Evolutionary conservation across 2,329 filamentous ascomycete genomes (phyloP).

Genomic region (Colletotrichum simmondsii): DNA sequence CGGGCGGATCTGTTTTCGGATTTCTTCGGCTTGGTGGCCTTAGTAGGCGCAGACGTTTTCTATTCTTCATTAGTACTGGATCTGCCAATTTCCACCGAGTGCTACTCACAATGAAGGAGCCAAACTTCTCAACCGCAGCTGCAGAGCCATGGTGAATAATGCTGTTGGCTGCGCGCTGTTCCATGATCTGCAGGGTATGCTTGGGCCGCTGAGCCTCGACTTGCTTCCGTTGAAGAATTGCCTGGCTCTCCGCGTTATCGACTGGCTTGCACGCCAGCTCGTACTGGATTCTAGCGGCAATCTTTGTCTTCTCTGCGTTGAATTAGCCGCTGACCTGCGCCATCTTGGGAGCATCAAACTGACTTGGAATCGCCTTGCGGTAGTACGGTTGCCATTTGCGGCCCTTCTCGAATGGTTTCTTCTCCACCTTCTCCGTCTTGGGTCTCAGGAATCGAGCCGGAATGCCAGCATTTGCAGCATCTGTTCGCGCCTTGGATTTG

Average conservation of each 20-base stretch:
- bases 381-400: constrained; percentile 68
- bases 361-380: constrained; percentile 80
- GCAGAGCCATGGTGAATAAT: constrained; percentile 71
- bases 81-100: background rate
- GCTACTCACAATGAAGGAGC: constrained; percentile 67
- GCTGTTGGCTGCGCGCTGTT: constrained; percentile 59
- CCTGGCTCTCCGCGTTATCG: constrained; percentile 52
- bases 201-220: constrained; percentile 61
- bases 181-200: constrained; percentile 61
- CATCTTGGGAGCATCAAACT: constrained; percentile 40
- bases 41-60: constrained; percentile 60
- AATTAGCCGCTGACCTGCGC: background rate
- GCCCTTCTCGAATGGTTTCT: constrained; percentile 56
- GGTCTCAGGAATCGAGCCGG: constrained; percentile 65
- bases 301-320: constrained; percentile 78
- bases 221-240: constrained; percentile 47
- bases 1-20: constrained; percentile 87
- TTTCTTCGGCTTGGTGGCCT: constrained; percentile 67
- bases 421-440: constrained; percentile 54
- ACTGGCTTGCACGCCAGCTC: constrained; percentile 68
- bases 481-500: constrained; percentile 66
- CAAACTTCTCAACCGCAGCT: constrained; percentile 57
- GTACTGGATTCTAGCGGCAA: constrained; percentile 78
- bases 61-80: constrained; percentile 41
- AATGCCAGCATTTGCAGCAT: constrained; percentile 68